Base-by-base conservation (phyloP, 768 basidiomycete genomes). In the Dendrothele bispora region DNA sequence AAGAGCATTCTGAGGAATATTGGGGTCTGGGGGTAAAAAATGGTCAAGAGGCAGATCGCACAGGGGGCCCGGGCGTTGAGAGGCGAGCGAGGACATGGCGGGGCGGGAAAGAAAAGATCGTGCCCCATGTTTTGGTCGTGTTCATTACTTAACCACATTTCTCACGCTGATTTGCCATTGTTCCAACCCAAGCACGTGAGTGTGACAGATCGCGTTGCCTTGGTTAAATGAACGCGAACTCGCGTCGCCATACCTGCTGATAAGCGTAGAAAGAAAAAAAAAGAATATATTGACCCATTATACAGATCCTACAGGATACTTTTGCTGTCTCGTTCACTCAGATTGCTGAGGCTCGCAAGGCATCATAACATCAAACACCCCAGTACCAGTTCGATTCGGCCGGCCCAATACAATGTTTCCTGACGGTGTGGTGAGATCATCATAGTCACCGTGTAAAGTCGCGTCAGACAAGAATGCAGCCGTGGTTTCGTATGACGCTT, bases 401-500 rank as follows among this genome's bases (percentile, higher is more conserved):
- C 86, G 78, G 35, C 95, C 95, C 49, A 97, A 56, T 26, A 98
- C 95, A 63, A 99, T 88, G 62, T 84, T 91, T 1, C 92, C 88
- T 4, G 94, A 94, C 2, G 95, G 95, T 18, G 88, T 87, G 17
- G 83, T 80, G 55, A 98, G 73, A 60, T 94, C 88, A 63, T 98
- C 95, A 68, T 91, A 98, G 70, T 98, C 97, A 21, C 97, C 97
- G 62, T 86, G 84, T 39, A 99, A 71, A 0, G 94, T 91, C 17
- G 97, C 95, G 49, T 99, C 92, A 4, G 95, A 90, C 55, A 99
- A 67, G 76, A 99, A 97, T 1, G 86, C 77, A 2, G 87, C 90
- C 0, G 95, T 98, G 4, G 95, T 98, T 69, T 98, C 97, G 68
- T 91, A 99, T 7, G 94, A 97, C 1, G 97, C 97, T 66, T 98